Conservation (phyloP, 1,284 basidiomycete species). For the Rhodofomes roseus region DNA sequence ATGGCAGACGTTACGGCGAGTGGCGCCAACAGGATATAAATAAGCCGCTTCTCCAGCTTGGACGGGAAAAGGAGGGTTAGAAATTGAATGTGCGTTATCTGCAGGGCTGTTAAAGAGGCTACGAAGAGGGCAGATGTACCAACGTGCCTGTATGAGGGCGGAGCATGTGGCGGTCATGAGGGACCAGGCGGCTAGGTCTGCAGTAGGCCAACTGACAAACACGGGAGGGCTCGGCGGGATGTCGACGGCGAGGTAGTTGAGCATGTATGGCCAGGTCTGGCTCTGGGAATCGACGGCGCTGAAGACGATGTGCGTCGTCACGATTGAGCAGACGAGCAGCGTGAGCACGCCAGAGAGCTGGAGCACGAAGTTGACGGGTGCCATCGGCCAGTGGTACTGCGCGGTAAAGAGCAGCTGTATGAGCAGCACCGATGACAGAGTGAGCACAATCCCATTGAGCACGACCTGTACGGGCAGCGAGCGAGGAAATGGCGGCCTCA, state of each 20-base stretch:
- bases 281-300: slow-evolving; percentile 58
- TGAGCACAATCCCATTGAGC: slow-evolving; percentile 83
- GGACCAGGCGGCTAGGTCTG: slow-evolving; percentile 79
- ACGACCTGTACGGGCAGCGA: slow-evolving; percentile 92
- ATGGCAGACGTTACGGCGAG: slow-evolving; percentile 82
- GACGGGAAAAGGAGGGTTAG: slow-evolving; percentile 97
- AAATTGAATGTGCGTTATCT: slow-evolving; percentile 99
- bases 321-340: slow-evolving; percentile 73
- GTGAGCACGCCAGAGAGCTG: slow-evolving; percentile 82
- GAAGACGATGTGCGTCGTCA: slow-evolving; percentile 76
- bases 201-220: slow-evolving; percentile 54
- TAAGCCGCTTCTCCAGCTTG: slow-evolving; percentile 81
- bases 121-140: neutral
- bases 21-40: slow-evolving; percentile 87
- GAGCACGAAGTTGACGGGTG: slow-evolving; percentile 86
- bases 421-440: slow-evolving; percentile 82
- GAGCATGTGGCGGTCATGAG: slow-evolving; percentile 86
- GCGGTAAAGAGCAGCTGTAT: slow-evolving; percentile 95
- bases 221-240: slow-evolving; percentile 57
- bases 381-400: slow-evolving; percentile 94
- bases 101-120: slow-evolving; percentile 1
- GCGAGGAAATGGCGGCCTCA: slow-evolving; percentile 74
- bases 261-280: slow-evolving; percentile 89
- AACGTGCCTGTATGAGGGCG: slow-evolving; percentile 76
- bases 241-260: slow-evolving; percentile 84